These are phyloP conservation scores for Funneliformis caledonium DNA, from an alignment of 371 early-diverging fungal genomes.

Conservation along the genomic window DNA sequence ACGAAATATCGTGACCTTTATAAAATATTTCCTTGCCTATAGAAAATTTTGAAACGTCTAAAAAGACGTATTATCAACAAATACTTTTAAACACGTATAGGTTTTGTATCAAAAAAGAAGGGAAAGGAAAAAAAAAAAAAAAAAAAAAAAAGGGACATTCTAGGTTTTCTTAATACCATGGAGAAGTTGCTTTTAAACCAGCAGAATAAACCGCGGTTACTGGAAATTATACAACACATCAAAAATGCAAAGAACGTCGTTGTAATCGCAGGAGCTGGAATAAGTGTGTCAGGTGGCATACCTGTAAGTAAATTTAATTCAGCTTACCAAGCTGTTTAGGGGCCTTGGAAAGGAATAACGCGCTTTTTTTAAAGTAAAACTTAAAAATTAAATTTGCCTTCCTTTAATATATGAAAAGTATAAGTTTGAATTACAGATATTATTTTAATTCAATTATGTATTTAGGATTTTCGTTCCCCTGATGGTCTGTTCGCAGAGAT, in stretches of 20 bases:
- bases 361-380: neutral
- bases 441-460: neutral
- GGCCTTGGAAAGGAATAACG: neutral
- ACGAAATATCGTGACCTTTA: neutral
- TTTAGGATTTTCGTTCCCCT: slow-evolving; percentile 84
- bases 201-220: neutral
- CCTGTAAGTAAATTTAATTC: slow-evolving; percentile 62
- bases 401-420: neutral
- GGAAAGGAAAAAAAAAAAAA: neutral
- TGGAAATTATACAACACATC: slow-evolving; percentile 5
- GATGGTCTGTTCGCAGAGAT: slow-evolving; percentile 83
- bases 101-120: neutral
- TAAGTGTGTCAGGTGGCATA: slow-evolving; percentile 90
- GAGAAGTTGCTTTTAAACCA: neutral
- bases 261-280: slow-evolving; percentile 92
- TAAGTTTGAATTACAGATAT: neutral
- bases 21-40: neutral
- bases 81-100: neutral
- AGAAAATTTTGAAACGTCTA: neutral
- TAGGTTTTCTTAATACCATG: neutral
- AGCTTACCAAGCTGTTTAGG: neutral
- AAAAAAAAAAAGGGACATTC: neutral
- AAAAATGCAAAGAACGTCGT: slow-evolving; percentile 66
- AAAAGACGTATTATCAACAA: neutral
- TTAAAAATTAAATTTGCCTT: neutral